These are phyloP conservation scores for Mixia osmundae DNA, from an alignment of 1,284 basidiomycete species.

Conservation along the genomic window DNA sequence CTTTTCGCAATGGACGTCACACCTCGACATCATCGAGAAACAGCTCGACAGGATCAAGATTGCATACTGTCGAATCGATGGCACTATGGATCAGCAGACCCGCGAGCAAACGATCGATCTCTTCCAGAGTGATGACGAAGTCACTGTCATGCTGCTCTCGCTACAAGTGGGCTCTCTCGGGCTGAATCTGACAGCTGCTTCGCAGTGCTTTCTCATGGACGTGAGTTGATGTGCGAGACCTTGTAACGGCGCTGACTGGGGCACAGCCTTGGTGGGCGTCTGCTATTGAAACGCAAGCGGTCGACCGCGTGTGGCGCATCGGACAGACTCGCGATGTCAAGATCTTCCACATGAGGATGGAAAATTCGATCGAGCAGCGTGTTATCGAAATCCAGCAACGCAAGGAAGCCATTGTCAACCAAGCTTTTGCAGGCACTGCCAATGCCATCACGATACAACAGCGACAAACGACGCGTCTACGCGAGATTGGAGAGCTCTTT, in stretches of 20 bases:
- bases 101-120: constrained; percentile 14
- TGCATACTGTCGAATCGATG: constrained; percentile 12
- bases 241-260: no score
- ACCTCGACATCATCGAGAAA: constrained; percentile 11
- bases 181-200: constrained; percentile 19
- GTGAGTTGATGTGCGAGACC: constrained; percentile 4
- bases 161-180: constrained; percentile 18
- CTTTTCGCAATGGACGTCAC: constrained; percentile 18
- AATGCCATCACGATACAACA: no score
- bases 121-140: constrained; percentile 7
- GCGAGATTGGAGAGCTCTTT: no score
- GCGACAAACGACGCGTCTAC: no score
- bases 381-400: constrained; percentile 17
- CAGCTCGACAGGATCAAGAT: constrained; percentile 5
- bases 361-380: constrained; percentile 18
- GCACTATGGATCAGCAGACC: constrained; percentile 15
- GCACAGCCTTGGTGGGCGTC: constrained; percentile 19
- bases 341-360: constrained; percentile 17
- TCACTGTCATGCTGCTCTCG: constrained; percentile 17
- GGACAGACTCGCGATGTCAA: no score
- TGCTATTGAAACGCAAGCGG: constrained; percentile 19
- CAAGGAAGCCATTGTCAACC: constrained; percentile 17
- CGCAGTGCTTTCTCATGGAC: constrained; percentile 20
- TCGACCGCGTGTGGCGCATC: constrained; percentile 14
- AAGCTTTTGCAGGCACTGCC: constrained; percentile 9